phyloP scores from a whole-genome alignment of 2,329 filamentous ascomycete genomes.

The Clarireedia hainanense region DNA sequence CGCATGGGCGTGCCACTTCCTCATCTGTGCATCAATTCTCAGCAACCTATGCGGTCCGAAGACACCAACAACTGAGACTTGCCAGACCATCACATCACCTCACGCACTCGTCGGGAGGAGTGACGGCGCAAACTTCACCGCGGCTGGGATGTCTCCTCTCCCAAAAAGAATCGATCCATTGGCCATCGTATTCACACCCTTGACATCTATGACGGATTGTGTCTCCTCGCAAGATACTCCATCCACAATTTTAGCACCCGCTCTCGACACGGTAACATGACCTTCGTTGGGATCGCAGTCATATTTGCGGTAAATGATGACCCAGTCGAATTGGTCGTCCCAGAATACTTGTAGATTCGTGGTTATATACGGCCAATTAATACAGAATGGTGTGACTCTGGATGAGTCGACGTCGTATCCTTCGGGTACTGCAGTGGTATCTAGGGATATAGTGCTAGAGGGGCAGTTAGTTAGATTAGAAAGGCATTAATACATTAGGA shows the following conservation, averaged over 20 bases:
- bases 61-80: too few species aligned
- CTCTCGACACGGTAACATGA: not conserved
- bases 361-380: not conserved
- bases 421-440: not conserved
- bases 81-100: too few species aligned
- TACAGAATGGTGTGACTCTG: not conserved
- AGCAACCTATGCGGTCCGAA: too few species aligned
- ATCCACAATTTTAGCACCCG: not conserved
- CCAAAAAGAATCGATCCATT: not conserved
- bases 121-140: not conserved
- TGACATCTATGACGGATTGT: not conserved
- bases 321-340: not conserved
- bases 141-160: not conserved
- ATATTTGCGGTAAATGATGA: not conserved
- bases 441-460: not conserved
- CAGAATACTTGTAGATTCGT: not conserved
- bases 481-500: too few species aligned
- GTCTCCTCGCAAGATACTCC: not conserved
- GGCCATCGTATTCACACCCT: not conserved
- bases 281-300: not conserved
- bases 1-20: too few species aligned
- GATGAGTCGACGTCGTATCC: not conserved
- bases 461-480: not conserved
- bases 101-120: not conserved
- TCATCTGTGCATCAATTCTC: too few species aligned